Conservation (phyloP, 352 stramenopile genomes). For the Phytopythium delawarense region DNA sequence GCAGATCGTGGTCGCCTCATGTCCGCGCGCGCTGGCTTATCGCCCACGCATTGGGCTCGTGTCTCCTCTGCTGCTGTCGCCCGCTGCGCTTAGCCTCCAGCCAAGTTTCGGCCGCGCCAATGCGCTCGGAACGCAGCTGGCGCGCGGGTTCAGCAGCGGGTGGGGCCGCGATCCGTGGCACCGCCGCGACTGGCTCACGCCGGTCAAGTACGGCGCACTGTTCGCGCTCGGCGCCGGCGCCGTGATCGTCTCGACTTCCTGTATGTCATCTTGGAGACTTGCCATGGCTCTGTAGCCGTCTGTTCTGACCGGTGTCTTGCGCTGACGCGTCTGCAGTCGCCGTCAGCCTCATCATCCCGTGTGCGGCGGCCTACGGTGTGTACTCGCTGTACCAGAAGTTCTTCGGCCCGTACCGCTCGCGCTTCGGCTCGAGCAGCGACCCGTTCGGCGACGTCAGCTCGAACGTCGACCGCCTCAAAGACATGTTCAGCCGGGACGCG, state of each 20-base stretch:
- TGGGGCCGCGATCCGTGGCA: conserved; percentile 32
- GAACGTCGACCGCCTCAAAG: conserved; percentile 41
- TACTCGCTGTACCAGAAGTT: conserved; percentile 70
- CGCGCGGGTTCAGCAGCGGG: conserved; percentile 25
- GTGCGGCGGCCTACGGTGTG: conserved; percentile 61
- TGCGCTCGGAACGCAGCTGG: conserved; percentile 12
- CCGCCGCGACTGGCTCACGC: conserved; percentile 40
- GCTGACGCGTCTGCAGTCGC: conserved; percentile 29
- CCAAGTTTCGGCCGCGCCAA: not conserved
- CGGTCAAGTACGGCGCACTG: conserved; percentile 56
- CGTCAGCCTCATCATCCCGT: conserved; percentile 64
- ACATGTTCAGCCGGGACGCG: conserved; percentile 38
- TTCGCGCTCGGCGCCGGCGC: conserved; percentile 53
- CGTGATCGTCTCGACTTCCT: conserved; percentile 54
- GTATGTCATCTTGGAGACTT: conserved; percentile 23
- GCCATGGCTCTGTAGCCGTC: not conserved
- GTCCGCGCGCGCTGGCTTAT: not conserved
- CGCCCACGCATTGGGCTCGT: not conserved
- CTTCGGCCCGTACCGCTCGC: conserved; percentile 41
- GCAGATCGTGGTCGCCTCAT: not conserved
- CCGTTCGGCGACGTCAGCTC: conserved; percentile 41
- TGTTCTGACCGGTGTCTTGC: not conserved
- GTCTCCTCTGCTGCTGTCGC: conserved; percentile 1
- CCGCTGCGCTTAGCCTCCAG: not conserved
- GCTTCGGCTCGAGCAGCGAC: conserved; percentile 16